Conservation (phyloP, 2,329 filamentous ascomycete genomes). For the Epichloe coenophiala region DNA sequence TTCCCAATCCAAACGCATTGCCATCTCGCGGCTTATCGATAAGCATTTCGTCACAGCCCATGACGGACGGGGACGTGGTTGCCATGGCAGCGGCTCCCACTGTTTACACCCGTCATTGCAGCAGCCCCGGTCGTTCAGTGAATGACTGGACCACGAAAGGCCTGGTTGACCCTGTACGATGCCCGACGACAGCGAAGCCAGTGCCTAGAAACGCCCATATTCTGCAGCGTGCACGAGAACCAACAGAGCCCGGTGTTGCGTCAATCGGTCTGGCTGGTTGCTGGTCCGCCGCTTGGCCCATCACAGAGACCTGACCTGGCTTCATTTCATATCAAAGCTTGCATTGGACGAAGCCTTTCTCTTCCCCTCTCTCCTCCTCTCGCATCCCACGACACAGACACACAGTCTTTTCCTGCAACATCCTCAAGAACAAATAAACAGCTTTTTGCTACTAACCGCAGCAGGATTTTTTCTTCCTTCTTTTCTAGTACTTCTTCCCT, state of each 20-base stretch:
- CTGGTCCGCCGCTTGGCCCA: background rate
- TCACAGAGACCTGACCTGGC: background rate
- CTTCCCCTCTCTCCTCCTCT: background rate
- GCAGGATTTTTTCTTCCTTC: slow-evolving; percentile 14
- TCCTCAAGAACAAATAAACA: slow-evolving; percentile 6
- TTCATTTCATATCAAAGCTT: too few species aligned
- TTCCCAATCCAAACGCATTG: background rate
- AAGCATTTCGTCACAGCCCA: too few species aligned
- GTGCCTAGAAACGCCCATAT: background rate
- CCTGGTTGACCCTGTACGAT: background rate
- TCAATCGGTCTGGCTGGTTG: background rate
- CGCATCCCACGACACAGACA: background rate
- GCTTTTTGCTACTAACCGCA: slow-evolving; percentile 17
- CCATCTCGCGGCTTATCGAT: background rate
- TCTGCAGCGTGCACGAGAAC: slow-evolving; percentile 1
- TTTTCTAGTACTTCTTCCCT: background rate
- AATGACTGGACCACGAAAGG: background rate
- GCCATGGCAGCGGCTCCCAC: slow-evolving; percentile 22
- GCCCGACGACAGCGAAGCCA: background rate
- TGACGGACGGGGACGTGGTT: slow-evolving; percentile 12
- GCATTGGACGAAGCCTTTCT: background rate
- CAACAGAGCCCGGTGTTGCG: too few species aligned
- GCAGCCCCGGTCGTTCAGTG: slow-evolving; percentile 5
- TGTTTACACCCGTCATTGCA: slow-evolving; percentile 22
- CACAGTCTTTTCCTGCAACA: slow-evolving; percentile 1